phyloP scores from a whole-genome alignment of 345 rosid species.

The Melastoma malabathricum region DNA sequence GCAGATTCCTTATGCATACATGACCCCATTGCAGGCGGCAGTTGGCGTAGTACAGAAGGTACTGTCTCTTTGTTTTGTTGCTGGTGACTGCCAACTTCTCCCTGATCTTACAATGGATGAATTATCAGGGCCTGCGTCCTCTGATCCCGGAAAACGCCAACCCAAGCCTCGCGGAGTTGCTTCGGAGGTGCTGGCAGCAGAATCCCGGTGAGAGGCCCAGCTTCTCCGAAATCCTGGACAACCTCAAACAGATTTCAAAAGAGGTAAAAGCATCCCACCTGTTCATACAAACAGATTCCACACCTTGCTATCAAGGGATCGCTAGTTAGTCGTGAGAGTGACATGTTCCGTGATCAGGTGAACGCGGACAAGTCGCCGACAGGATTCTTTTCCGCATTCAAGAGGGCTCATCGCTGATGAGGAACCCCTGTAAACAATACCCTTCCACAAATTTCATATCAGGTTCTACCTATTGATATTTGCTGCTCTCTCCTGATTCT shows the following conservation, averaged over 20 bases:
- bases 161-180: slow-evolving; percentile 54
- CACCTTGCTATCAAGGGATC: too few relatives aligned
- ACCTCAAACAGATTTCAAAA: slow-evolving; percentile 41
- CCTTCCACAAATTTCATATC: too few relatives aligned
- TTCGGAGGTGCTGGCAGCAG: slow-evolving; percentile 87
- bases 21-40: slow-evolving; percentile 90
- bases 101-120: slow-evolving; percentile 2
- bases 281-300: too few relatives aligned
- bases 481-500: too few relatives aligned
- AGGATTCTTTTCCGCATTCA: slow-evolving; percentile 34
- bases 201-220: slow-evolving; percentile 64
- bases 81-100: background rate
- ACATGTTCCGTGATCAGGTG: slow-evolving; percentile 23
- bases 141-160: slow-evolving; percentile 66
- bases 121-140: slow-evolving; percentile 53
- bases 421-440: background rate
- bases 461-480: too few relatives aligned
- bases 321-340: too few relatives aligned
- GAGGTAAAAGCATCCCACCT: slow-evolving; percentile 29
- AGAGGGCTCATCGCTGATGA: slow-evolving; percentile 34
- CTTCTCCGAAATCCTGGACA: slow-evolving; percentile 59
- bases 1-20: slow-evolving; percentile 65
- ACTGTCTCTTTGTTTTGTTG: background rate
- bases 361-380: slow-evolving; percentile 32
- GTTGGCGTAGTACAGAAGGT: slow-evolving; percentile 96